Evolutionary conservation across 2,329 filamentous ascomycete species (phyloP).

Genomic region (Pestalotiopsis sp.): DNA sequence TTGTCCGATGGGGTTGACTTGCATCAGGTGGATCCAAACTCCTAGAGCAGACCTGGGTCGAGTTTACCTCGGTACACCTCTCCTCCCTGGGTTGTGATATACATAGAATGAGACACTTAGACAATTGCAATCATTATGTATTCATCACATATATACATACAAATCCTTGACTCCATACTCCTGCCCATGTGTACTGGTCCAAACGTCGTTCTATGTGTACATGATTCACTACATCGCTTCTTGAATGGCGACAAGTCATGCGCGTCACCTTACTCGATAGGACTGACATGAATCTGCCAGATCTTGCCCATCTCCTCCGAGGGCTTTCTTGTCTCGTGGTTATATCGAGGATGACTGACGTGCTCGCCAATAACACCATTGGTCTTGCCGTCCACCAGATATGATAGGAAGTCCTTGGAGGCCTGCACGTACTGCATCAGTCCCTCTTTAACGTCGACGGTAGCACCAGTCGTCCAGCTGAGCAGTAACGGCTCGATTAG

Average conservation of each 20-base stretch:
- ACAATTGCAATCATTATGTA: neutral
- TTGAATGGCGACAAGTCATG: neutral
- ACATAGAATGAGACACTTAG: neutral
- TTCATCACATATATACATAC: neutral
- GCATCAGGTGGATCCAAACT: too few species aligned
- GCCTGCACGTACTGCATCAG: constrained; percentile 63
- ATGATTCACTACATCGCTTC: neutral
- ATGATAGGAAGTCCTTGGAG: constrained; percentile 59
- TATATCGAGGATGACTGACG: constrained; percentile 46
- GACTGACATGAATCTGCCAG: constrained; percentile 34
- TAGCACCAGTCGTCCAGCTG: constrained; percentile 63
- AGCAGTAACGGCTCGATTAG: constrained; percentile 64
- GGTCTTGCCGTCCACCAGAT: constrained; percentile 42
- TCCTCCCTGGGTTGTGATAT: neutral
- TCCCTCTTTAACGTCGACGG: constrained; percentile 57
- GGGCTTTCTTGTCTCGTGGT: constrained; percentile 27
- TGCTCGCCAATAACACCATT: constrained; percentile 52
- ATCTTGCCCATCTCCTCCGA: constrained; percentile 44
- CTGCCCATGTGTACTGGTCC: neutral
- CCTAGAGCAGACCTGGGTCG: too few species aligned
- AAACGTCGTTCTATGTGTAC: neutral
- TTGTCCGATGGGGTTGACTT: neutral
- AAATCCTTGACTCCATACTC: neutral
- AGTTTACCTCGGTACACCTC: neutral
- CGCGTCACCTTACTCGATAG: constrained; percentile 3